Conservation (phyloP, 1,284 basidiomycete genomes). For the Tilletiaria anomala region DNA sequence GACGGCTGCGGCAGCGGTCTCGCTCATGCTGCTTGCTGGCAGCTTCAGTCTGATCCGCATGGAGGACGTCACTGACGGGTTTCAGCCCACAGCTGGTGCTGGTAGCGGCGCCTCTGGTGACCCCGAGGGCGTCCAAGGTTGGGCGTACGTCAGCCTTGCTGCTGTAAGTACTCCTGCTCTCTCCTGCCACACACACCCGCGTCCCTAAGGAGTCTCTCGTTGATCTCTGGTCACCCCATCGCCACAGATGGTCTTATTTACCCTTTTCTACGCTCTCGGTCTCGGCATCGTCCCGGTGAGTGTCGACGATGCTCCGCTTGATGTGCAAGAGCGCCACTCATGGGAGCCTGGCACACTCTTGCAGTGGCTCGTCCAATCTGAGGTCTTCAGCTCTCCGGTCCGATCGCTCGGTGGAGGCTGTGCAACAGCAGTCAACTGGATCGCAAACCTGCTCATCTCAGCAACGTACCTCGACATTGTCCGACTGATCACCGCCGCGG, state of each 20-base stretch:
- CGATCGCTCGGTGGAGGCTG: slow-evolving; percentile 15
- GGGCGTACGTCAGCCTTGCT: neutral
- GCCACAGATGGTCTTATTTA: slow-evolving; percentile 13
- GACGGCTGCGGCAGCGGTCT: slow-evolving; percentile 11
- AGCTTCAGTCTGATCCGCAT: slow-evolving; percentile 13
- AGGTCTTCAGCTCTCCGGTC: slow-evolving; percentile 17
- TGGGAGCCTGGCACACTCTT: neutral
- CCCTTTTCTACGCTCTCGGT: slow-evolving; percentile 23
- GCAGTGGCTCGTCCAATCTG: slow-evolving; percentile 29
- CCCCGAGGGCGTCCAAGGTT: neutral
- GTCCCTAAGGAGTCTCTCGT: slow-evolving; percentile 8
- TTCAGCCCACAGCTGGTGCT: slow-evolving; percentile 1
- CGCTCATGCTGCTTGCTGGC: slow-evolving; percentile 14
- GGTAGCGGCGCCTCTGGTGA: neutral
- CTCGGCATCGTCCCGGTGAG: slow-evolving; percentile 18
- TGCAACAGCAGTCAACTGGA: slow-evolving; percentile 21
- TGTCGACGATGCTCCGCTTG: neutral
- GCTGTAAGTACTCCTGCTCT: neutral
- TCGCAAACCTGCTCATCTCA: slow-evolving; percentile 13
- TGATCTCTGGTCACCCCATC: slow-evolving; percentile 11
- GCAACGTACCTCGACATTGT: slow-evolving; percentile 14
- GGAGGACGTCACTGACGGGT: slow-evolving; percentile 1
- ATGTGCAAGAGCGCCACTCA: neutral
- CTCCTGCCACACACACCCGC: neutral
- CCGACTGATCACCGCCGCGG: slow-evolving; percentile 9